Evolutionary conservation across 192 early-diverging fungal species (phyloP).

Genomic region (Linderina pennispora): DNA sequence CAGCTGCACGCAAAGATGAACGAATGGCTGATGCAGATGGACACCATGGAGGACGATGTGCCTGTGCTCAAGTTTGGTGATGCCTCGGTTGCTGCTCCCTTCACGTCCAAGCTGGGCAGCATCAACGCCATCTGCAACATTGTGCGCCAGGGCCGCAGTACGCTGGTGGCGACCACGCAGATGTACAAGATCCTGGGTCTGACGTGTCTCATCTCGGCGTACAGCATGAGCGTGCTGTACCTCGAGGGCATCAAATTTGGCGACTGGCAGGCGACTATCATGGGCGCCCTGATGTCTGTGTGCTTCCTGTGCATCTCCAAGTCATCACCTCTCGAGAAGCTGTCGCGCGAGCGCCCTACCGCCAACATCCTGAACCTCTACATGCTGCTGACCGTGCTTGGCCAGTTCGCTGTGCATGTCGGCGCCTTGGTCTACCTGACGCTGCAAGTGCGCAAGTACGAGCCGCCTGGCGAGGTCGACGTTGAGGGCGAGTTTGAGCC

Average conservation of each 20-base stretch:
- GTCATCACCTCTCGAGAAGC: conserved; percentile 77
- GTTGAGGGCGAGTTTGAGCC: conserved; percentile 92
- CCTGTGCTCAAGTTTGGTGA: conserved; percentile 97
- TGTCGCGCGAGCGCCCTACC: conserved; percentile 92
- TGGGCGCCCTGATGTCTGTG: conserved; percentile 95
- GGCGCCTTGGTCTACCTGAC: conserved; percentile 81
- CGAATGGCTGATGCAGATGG: conserved; percentile 55
- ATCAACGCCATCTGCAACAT: conserved; percentile 90
- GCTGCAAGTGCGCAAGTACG: conserved; percentile 22
- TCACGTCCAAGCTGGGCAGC: conserved; percentile 94
- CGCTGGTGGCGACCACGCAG: conserved; percentile 95
- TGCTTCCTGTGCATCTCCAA: conserved; percentile 99
- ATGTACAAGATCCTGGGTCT: conserved; percentile 99
- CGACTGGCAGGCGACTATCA: conserved; percentile 96
- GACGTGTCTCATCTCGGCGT: conserved; percentile 96
- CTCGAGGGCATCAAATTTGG: conserved; percentile 98
- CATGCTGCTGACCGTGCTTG: conserved; percentile 91
- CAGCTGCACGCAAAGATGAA: conserved; percentile 43
- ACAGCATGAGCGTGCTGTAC: conserved; percentile 93
- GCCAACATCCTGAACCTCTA: conserved; percentile 95
- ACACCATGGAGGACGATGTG: conserved; percentile 80
- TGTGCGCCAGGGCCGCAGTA: conserved; percentile 94
- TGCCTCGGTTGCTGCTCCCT: conserved; percentile 98
- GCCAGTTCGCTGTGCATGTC: conserved; percentile 93
- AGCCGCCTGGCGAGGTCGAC: conserved; percentile 67